Base-by-base conservation (phyloP, 1,139 yeast species). In the Debaryomyces psychrophilus region DNA sequence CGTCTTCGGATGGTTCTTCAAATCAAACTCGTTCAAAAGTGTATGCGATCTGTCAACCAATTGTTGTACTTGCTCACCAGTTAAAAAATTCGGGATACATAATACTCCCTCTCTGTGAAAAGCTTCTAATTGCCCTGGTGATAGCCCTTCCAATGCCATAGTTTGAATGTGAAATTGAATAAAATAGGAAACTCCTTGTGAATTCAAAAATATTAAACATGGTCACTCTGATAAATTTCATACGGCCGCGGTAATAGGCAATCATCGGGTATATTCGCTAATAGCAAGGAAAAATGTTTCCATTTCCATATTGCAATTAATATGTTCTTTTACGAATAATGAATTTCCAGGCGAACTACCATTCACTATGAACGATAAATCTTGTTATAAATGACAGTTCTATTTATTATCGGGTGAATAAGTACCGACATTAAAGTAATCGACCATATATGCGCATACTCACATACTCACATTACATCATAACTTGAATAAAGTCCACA, bases 1-100 rank as follows among this genome's bases (percentile, higher is more conserved):
- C 28, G 93, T 87, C 62, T 78, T 65, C 9, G 95, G 95, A 56
- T 87, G 95, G n/a, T 67, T 64, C 2, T 67, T 59, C 5, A 83
- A 56, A 51, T 85, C 83, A 44, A 87, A 76, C 5, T 72, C 69
- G 1, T 62, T 55, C 40, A 86, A 69, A 22, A 87, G 64, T 20
- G 60, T 48, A 26, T 70, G 68, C 1, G 87, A 73, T 49, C 77
- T 74, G 0, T 49, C 44, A 41, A 82, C 61, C 35, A 86, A 64
- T 1, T 53, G 54, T 0, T 54, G 41, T 1, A 80, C 73, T 41
- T 79, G 76, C 1, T 67, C 69, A 0, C 61, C 56, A 1, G 69
- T 56, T 12, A 87, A 70, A 55, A 82, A 87, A 47, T 75, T 69
- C 0, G 82, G 82, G 17, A 87, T 64, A 36, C 85, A 82, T 5